A percentile compares a stretch with the other conserved stretches of the same genome.
Evolutionary conservation across 129 eudicot genomes (phyloP).

Genomic region (Artemisia argyi): DNA sequence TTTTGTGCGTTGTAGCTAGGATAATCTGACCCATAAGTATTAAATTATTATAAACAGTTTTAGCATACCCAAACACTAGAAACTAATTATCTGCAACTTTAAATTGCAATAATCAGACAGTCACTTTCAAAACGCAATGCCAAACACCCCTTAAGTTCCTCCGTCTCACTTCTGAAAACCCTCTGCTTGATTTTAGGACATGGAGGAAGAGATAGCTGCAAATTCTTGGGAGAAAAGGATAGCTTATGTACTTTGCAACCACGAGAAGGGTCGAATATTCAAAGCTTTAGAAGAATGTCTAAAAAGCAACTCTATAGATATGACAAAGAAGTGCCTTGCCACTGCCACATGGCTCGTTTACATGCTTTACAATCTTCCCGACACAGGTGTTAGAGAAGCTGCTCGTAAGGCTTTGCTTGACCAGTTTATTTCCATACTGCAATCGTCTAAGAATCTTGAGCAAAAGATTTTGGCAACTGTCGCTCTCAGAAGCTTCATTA

Average conservation of each 20-base stretch:
- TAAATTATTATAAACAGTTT: too few relatives aligned
- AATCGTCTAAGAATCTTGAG: slow-evolving; percentile 69
- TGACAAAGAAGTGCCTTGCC: slow-evolving; percentile 60
- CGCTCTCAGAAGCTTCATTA: slow-evolving; percentile 67
- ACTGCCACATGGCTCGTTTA: slow-evolving; percentile 73
- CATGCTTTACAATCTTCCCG: slow-evolving; percentile 67
- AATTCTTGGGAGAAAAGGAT: slow-evolving; percentile 64
- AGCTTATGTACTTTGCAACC: slow-evolving; percentile 76
- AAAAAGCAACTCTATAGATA: slow-evolving; percentile 59
- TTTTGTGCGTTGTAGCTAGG: background rate
- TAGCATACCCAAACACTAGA: too few relatives aligned
- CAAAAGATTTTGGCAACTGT: slow-evolving; percentile 74
- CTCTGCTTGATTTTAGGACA: slow-evolving; percentile 36
- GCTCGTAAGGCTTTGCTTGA: slow-evolving; percentile 68
- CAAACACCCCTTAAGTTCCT: background rate
- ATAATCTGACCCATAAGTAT: background rate
- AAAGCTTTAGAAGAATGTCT: slow-evolving; percentile 66
- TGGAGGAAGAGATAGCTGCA: slow-evolving; percentile 62
- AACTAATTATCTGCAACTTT: background rate
- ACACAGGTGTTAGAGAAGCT: slow-evolving; percentile 61
- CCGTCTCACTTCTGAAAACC: background rate
- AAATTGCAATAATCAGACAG: background rate
- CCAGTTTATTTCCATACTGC: slow-evolving; percentile 58
- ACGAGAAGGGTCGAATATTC: slow-evolving; percentile 69
- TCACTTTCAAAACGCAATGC: background rate